phyloP scores from a whole-genome alignment of 2,329 filamentous ascomycete genomes.

The Colletotrichum limetticola region DNA sequence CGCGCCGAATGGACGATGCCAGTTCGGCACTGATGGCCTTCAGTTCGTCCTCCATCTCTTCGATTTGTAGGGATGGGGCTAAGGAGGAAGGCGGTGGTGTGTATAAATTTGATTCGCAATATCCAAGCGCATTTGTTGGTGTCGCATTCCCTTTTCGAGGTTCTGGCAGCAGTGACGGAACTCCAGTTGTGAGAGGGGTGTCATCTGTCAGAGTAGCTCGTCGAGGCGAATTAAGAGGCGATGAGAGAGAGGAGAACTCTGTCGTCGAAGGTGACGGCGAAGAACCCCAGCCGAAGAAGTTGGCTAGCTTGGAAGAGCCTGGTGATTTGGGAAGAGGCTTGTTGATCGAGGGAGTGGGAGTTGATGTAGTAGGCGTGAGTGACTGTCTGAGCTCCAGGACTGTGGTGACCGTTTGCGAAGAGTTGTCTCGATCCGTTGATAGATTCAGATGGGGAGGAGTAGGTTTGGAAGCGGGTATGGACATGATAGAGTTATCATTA shows the following conservation, averaged over 20 bases:
- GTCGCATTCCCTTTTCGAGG: conserved; percentile 52
- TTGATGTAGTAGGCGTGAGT: conserved; percentile 23
- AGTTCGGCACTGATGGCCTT: conserved; percentile 93
- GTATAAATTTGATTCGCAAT: conserved; percentile 63
- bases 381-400: conserved; percentile 23
- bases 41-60: conserved; percentile 94
- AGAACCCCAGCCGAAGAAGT: conserved; percentile 65
- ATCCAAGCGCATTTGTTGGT: conserved; percentile 56
- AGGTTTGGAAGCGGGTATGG: conserved; percentile 60
- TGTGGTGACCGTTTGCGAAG: conserved; percentile 40
- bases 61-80: conserved; percentile 67
- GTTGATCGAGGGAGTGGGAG: conserved; percentile 55
- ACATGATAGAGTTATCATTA: conserved; percentile 55
- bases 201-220: conserved; percentile 52
- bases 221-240: conserved; percentile 58
- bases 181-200: conserved; percentile 40
- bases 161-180: conserved; percentile 38
- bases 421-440: conserved; percentile 44
- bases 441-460: conserved; percentile 65
- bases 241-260: conserved; percentile 65
- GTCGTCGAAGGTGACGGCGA: conserved; percentile 58
- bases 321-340: conserved; percentile 68
- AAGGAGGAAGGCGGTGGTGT: conserved; percentile 55
- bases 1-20: conserved; percentile 89
- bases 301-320: conserved; percentile 59